Evolutionary conservation across 768 basidiomycete genomes (phyloP).

Genomic region (Harrya chromipes): DNA sequence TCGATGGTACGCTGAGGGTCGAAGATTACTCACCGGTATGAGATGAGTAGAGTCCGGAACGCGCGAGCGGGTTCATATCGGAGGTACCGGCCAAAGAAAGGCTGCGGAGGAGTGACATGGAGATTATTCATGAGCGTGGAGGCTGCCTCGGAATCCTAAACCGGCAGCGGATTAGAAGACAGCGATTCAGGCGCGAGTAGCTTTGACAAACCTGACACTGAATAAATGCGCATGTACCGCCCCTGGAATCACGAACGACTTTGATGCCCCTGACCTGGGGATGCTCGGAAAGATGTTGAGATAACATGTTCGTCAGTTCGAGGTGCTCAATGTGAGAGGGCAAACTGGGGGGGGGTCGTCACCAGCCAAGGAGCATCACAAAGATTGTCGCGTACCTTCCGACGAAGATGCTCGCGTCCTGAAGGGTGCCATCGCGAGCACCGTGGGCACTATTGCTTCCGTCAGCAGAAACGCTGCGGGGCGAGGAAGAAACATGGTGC

Average conservation of each 20-base stretch:
- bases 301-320: conserved; percentile 59
- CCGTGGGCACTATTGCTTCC: conserved; percentile 35
- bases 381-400: conserved; percentile 56
- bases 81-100: conserved; percentile 67
- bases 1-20: neutral
- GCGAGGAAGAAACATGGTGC: conserved; percentile 14
- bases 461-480: conserved; percentile 12
- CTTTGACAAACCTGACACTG: conserved; percentile 66
- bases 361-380: conserved; percentile 5
- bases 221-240: conserved; percentile 80
- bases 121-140: conserved; percentile 57
- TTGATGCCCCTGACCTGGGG: conserved; percentile 63
- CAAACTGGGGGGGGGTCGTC: conserved; percentile 42
- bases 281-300: conserved; percentile 64
- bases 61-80: conserved; percentile 80
- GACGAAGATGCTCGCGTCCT: conserved; percentile 81
- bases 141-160: conserved; percentile 57
- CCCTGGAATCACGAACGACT: conserved; percentile 71
- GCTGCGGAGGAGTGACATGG: conserved; percentile 51
- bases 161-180: neutral
- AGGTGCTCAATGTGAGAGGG: conserved; percentile 64
- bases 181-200: neutral
- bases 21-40: conserved; percentile 54
- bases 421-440: conserved; percentile 47
- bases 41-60: conserved; percentile 68